Evolutionary conservation across 2,329 filamentous ascomycete genomes (phyloP), one percentile per base, ranked within the genome.

Genomic region (Clarireedia hainanense): DNA sequence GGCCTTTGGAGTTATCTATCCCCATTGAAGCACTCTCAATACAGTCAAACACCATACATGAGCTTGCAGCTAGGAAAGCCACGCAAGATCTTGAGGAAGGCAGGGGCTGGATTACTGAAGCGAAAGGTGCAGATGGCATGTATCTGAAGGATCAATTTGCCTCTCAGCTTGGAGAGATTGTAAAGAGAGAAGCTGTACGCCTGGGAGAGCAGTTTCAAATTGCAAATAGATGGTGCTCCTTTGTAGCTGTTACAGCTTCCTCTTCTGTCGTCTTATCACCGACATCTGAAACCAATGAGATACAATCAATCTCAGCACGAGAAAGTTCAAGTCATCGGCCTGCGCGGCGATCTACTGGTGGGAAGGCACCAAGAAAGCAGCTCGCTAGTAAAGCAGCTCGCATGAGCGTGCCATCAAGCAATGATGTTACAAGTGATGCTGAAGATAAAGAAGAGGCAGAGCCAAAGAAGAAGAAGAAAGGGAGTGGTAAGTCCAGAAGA

Each of bases 221-320:
- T 7, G 80, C 77, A 2, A 80, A 84, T 1, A 86, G 84, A 65
- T 88, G 82, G 79, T 87, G 82, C 64, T 88, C 85, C 0, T 91
- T 90, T 60, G 81, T 90, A 3, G 87, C 87, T 2, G 75, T 87
- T 1, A 75, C 15, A 42, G 15, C 6, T 42, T 42, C 15, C 15
- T n/a, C 39, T 42, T 42, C 39, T 7, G 9, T 17, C 17, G 15
- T 40, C 37, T 3, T n/a, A 6, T 36, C 46, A n/a, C 15, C 9
- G 4, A 2, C 2, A 48, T 5, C 5, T 10, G 9, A 15, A 36
- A 48, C 6, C 6, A 7, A 47, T 34, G 30, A 34, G 10, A 4
- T 3, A 12, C 30, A 34, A 34, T 12, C 30, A 4, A 12, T 14
- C 30, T 34, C 30, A 34, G 30, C 30, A 5, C 26, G 26, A 30